A percentile compares a stretch with the other conserved stretches of the same genome.
These are phyloP conservation scores for Cyathus pygmaeus DNA, from an alignment of 1,284 basidiomycete genomes.

Conservation along the genomic window DNA sequence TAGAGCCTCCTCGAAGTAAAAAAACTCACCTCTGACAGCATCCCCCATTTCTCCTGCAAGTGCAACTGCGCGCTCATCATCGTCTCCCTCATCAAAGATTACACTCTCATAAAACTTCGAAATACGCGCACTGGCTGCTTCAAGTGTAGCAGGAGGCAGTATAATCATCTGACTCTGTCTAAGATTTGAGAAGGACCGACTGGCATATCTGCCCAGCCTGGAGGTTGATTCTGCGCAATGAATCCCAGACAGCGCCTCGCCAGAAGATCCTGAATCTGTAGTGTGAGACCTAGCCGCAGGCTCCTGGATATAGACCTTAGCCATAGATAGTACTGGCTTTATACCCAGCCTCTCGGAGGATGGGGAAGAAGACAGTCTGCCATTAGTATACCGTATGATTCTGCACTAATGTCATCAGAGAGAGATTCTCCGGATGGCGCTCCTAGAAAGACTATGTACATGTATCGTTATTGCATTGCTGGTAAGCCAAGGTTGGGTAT, in stretches of 20 bases:
- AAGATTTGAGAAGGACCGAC: not conserved
- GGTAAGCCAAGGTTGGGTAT: too few relatives aligned
- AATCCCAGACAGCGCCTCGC: too few relatives aligned
- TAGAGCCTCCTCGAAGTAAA: too few relatives aligned
- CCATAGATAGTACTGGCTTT: not conserved
- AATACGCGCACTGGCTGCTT: slow-evolving; percentile 69
- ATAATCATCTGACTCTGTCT: slow-evolving; percentile 9
- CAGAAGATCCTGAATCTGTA: too few relatives aligned
- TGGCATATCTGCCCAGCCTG: not conserved
- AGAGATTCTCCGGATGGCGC: slow-evolving; percentile 53
- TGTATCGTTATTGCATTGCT: too few relatives aligned
- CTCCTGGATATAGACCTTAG: too few relatives aligned
- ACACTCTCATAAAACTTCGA: slow-evolving; percentile 73
- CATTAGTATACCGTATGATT: slow-evolving; percentile 49
- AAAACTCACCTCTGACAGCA: too few relatives aligned
- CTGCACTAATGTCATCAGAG: slow-evolving; percentile 28
- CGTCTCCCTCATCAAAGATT: slow-evolving; percentile 61
- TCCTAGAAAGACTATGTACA: slow-evolving; percentile 58
- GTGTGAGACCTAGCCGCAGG: too few relatives aligned
- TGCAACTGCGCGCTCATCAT: slow-evolving; percentile 17
- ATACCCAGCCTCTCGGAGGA: too few relatives aligned
- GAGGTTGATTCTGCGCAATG: not conserved
- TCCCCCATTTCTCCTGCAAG: slow-evolving; percentile 1
- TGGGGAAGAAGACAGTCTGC: slow-evolving; percentile 51
- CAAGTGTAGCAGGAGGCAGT: slow-evolving; percentile 62